Conservation (phyloP, 768 basidiomycete species). For the Suillus tomentosus region DNA sequence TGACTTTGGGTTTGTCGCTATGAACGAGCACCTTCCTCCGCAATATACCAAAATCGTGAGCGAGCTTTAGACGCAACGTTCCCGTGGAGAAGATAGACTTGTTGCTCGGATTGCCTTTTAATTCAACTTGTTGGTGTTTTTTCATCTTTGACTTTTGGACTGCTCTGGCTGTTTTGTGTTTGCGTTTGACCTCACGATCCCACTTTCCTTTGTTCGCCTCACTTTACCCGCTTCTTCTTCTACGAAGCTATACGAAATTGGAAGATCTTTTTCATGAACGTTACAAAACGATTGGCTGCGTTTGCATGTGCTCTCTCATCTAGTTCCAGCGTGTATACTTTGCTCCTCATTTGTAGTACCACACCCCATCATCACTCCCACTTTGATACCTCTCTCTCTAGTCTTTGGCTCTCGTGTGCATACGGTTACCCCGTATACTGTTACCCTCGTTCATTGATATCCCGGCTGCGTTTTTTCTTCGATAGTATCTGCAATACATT, state of each 20-base stretch:
- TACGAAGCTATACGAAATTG: conserved; percentile 36
- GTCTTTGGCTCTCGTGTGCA: conserved; percentile 29
- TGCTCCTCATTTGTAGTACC: conserved; percentile 40
- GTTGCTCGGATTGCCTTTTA: conserved; percentile 30
- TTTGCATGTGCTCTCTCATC: conserved; percentile 38
- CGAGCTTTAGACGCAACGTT: conserved; percentile 44
- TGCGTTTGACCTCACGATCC: conserved; percentile 35
- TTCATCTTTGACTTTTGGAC: conserved; percentile 33
- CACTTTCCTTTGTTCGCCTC: conserved; percentile 31
- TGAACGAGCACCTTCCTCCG: conserved; percentile 74
- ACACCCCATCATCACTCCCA: conserved; percentile 31
- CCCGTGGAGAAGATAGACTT: conserved; percentile 31
- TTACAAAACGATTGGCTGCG: conserved; percentile 34
- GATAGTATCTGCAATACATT: conserved; percentile 19
- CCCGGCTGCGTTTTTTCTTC: conserved; percentile 21
- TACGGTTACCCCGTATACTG: conserved; percentile 41
- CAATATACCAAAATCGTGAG: conserved; percentile 61
- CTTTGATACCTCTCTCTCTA: conserved; percentile 34
- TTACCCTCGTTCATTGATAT: conserved; percentile 39
- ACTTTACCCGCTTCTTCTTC: conserved; percentile 25
- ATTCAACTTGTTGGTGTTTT: conserved; percentile 22
- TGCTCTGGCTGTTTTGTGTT: conserved; percentile 24
- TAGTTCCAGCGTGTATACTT: conserved; percentile 39
- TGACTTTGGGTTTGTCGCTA: conserved; percentile 81
- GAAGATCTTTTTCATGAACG: conserved; percentile 37